phyloP scores from a whole-genome alignment of 1,284 basidiomycete genomes.

The Ceratobasidium sp. region DNA sequence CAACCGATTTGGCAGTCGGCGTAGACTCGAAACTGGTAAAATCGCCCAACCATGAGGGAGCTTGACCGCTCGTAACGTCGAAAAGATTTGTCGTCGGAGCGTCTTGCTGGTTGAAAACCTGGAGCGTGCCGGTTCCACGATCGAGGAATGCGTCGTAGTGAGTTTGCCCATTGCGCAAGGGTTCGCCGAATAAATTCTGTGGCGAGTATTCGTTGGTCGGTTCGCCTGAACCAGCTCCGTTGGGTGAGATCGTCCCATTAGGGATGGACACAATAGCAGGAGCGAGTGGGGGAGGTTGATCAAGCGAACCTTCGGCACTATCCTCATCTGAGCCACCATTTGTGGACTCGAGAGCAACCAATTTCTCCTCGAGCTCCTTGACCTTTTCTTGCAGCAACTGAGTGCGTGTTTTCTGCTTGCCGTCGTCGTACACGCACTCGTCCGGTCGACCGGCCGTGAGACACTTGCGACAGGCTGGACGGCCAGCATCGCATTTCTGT shows the following conservation, averaged over 20 bases:
- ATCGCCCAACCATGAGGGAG: conserved; percentile 17
- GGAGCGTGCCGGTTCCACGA: conserved; percentile 24
- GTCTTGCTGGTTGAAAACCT: conserved; percentile 28
- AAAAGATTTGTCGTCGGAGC: conserved; percentile 4
- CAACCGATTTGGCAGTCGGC: background rate
- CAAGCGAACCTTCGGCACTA: background rate
- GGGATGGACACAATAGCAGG: conserved; percentile 20
- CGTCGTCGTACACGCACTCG: conserved; percentile 68
- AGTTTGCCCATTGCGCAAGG: conserved; percentile 35
- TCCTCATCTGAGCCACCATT: conserved; percentile 12
- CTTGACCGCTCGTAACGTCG: conserved; percentile 22
- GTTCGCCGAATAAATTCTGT: conserved; percentile 46
- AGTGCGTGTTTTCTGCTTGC: conserved; percentile 66
- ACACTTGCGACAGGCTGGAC: conserved; percentile 39
- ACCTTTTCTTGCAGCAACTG: conserved; percentile 65
- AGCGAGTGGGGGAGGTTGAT: conserved; percentile 28
- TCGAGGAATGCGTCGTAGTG: conserved; percentile 32
- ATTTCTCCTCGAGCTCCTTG: conserved; percentile 57
- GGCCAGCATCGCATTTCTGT: conserved; percentile 31
- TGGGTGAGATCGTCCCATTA: background rate
- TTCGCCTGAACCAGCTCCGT: background rate
- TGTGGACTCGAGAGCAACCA: conserved; percentile 52
- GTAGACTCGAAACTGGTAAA: conserved; percentile 14
- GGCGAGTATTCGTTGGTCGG: background rate
- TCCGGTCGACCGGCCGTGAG: conserved; percentile 56